phyloP scores from a whole-genome alignment of 306 rosid species.

The Mucuna pruriens region DNA sequence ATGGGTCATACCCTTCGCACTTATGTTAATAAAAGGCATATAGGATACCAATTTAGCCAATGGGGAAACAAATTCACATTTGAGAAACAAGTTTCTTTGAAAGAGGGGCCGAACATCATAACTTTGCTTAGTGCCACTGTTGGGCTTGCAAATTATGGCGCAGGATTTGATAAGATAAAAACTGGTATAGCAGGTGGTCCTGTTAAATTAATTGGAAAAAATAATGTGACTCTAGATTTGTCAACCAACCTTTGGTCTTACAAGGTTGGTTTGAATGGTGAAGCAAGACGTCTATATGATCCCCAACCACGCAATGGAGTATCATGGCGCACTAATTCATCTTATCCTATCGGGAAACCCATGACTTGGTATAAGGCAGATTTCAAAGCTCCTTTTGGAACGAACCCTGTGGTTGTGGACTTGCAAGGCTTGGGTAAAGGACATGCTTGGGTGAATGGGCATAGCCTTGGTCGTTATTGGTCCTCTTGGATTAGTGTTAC shows the following conservation, averaged over 20 bases:
- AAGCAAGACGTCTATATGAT: not conserved
- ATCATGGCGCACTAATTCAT: not conserved
- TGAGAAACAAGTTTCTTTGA: not conserved
- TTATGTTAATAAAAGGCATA: not conserved
- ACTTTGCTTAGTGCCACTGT: not conserved
- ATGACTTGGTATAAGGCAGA: conserved; percentile 23
- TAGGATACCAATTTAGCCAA: not conserved
- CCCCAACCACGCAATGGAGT: not conserved
- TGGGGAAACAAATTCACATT: not conserved
- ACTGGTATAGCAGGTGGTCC: conserved; percentile 32
- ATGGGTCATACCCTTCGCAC: not conserved
- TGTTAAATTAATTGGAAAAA: not conserved
- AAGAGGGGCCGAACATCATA: not conserved
- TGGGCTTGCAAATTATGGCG: not conserved
- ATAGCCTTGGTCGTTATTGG: conserved; percentile 37
- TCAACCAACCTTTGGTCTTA: conserved; percentile 15
- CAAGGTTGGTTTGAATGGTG: conserved; percentile 39
- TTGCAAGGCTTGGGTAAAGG: conserved; percentile 39
- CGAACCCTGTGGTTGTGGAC: conserved; percentile 35
- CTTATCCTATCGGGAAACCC: not conserved
- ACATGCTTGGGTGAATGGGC: conserved; percentile 42
- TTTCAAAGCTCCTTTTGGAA: conserved; percentile 22
- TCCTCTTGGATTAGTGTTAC: not conserved
- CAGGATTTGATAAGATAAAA: not conserved
- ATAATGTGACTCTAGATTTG: not conserved